phyloP scores from a whole-genome alignment of 495 filamentous ascomycete genomes.

The Aspergillus cavernicola region DNA sequence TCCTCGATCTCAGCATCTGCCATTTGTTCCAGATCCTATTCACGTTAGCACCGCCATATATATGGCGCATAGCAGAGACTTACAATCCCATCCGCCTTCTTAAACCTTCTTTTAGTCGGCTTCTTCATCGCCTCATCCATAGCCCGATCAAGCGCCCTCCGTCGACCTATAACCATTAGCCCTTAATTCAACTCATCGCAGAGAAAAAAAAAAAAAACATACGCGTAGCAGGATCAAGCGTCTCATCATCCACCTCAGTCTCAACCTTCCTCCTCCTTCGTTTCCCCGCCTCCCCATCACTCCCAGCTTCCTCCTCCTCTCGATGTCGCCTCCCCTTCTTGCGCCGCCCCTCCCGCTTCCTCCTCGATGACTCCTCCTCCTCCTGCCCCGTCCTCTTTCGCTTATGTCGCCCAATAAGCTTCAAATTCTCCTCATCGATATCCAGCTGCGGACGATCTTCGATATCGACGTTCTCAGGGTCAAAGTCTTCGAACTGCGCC shows the following conservation, averaged over 20 bases:
- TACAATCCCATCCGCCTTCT: slow-evolving; percentile 87
- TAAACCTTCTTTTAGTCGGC: slow-evolving; percentile 64
- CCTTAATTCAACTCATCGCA: neutral
- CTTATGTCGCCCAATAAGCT: slow-evolving; percentile 70
- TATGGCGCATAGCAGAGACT: slow-evolving; percentile 23
- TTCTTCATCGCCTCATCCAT: slow-evolving; percentile 87
- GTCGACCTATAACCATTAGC: slow-evolving; percentile 42
- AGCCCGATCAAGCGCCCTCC: slow-evolving; percentile 72
- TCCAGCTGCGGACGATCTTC: slow-evolving; percentile 73
- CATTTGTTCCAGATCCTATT: slow-evolving; percentile 79
- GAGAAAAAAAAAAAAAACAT: slow-evolving; percentile 13
- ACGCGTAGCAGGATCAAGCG: slow-evolving; percentile 53
- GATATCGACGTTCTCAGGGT: slow-evolving; percentile 69
- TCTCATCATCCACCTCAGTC: slow-evolving; percentile 64
- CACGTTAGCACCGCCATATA: slow-evolving; percentile 10
- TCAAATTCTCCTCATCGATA: slow-evolving; percentile 84
- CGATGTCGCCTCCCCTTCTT: slow-evolving; percentile 65
- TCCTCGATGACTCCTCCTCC: slow-evolving; percentile 57
- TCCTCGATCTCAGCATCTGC: slow-evolving; percentile 85
- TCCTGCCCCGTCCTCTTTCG: slow-evolving; percentile 69
- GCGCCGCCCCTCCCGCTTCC: slow-evolving; percentile 69
- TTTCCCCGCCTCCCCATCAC: slow-evolving; percentile 54
- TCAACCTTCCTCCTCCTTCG: slow-evolving; percentile 46
- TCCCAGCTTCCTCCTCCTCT: slow-evolving; percentile 49
- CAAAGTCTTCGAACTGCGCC: slow-evolving; percentile 87